Percentiles rank a stretch among this genome's conserved stretches.
Evolutionary conservation across 768 basidiomycete genomes (phyloP).

Genomic region (Collybia sordida): DNA sequence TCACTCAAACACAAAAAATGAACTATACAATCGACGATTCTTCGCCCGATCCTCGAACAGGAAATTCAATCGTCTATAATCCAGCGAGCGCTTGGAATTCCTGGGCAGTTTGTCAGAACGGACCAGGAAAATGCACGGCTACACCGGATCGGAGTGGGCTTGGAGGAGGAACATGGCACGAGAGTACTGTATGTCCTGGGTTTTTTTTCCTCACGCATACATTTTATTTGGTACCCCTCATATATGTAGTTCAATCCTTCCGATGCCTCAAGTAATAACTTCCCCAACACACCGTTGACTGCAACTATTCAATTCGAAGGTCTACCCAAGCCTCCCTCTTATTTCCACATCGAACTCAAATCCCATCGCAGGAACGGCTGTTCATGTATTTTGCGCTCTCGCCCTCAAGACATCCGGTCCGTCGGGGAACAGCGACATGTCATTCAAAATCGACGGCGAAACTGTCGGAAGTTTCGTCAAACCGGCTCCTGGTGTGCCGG

Average conservation of each 20-base stretch:
- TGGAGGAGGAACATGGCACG: conserved; percentile 29
- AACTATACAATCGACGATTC: conserved; percentile 41
- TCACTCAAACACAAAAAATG: no score
- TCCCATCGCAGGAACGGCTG: no score
- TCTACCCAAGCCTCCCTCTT: conserved; percentile 5
- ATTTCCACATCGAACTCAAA: no score
- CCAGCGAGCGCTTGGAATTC: conserved; percentile 29
- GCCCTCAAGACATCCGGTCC: no score
- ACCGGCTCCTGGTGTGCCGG: no score
- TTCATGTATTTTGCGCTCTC: no score
- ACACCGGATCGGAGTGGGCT: conserved; percentile 15
- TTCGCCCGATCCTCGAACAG: conserved; percentile 25
- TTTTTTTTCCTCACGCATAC: background rate
- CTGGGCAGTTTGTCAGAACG: conserved; percentile 15
- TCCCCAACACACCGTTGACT: conserved; percentile 20
- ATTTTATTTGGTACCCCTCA: background rate
- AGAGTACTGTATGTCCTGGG: conserved; percentile 21
- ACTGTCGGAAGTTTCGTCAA: no score
- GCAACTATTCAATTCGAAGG: conserved; percentile 31
- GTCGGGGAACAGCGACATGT: no score
- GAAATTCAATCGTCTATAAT: conserved; percentile 24
- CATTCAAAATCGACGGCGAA: no score
- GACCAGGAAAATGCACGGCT: conserved; percentile 18
- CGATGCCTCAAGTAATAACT: conserved; percentile 9
- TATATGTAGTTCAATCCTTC: conserved; percentile 16